Percentiles rank a stretch among this genome's conserved stretches.
Conservation (phyloP, 177 flowering plant genomes). For the Tripterygium wilfordii region DNA sequence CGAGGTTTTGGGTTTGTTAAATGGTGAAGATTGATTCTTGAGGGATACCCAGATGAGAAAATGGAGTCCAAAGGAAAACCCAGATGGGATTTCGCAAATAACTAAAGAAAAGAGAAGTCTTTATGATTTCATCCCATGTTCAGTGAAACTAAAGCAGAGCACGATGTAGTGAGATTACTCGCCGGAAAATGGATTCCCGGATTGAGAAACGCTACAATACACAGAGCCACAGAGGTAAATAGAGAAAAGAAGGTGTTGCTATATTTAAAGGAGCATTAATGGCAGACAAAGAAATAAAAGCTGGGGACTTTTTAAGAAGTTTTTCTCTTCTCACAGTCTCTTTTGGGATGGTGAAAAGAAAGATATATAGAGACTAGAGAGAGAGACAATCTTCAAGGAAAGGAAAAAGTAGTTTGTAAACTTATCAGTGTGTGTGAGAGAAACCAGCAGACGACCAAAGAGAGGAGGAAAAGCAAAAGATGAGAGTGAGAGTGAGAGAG, state of each 20-base stretch:
- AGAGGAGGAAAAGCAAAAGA: too few relatives aligned
- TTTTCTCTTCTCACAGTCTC: too few relatives aligned
- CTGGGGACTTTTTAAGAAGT: conserved; percentile 20
- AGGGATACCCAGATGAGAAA: conserved; percentile 8
- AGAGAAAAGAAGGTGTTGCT: conserved; percentile 1
- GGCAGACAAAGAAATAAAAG: conserved; percentile 51
- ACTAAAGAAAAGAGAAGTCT: background rate
- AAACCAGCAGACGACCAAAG: too few relatives aligned
- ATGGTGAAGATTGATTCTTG: background rate
- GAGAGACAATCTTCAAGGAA: too few relatives aligned
- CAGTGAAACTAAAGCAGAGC: too few relatives aligned
- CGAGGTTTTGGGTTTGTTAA: background rate
- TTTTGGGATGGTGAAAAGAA: too few relatives aligned
- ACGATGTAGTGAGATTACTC: too few relatives aligned
- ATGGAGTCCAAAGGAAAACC: conserved; percentile 1
- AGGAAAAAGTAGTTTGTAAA: too few relatives aligned
- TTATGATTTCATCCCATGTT: background rate
- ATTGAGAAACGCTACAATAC: conserved; percentile 1
- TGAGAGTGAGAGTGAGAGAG: too few relatives aligned
- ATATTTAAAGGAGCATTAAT: conserved; percentile 23
- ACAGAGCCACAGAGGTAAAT: background rate
- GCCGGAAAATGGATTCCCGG: conserved; percentile 5
- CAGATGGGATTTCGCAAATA: conserved; percentile 1
- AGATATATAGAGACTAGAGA: too few relatives aligned
- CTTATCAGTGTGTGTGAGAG: too few relatives aligned